Evolutionary conservation across 2,329 filamentous ascomycete species (phyloP).

Genomic region (Ophiostoma quercus): DNA sequence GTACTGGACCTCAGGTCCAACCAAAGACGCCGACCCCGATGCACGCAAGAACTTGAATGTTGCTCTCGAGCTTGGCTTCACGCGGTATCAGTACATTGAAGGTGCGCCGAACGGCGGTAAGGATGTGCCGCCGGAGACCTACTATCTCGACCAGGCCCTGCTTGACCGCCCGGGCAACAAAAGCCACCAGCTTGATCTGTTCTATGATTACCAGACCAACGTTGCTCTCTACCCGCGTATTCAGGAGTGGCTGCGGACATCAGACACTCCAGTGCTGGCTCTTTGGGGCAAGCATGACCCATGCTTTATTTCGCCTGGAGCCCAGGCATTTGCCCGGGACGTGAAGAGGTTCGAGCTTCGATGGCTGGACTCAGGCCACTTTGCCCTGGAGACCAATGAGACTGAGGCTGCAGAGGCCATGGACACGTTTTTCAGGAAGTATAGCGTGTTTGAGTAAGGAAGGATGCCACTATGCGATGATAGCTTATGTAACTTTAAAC

Average conservation of each 20-base stretch:
- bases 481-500: not conserved
- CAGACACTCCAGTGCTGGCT: slow-evolving; percentile 47
- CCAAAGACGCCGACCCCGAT: slow-evolving; percentile 20
- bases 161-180: slow-evolving; percentile 44
- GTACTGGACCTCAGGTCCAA: slow-evolving; percentile 42
- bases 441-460: slow-evolving; percentile 27
- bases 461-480: not conserved
- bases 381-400: slow-evolving; percentile 42
- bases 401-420: slow-evolving; percentile 31
- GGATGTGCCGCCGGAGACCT: slow-evolving; percentile 42
- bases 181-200: slow-evolving; percentile 52
- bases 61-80: slow-evolving; percentile 38
- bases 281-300: slow-evolving; percentile 55
- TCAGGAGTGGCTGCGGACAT: slow-evolving; percentile 50
- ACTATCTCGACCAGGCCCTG: slow-evolving; percentile 48
- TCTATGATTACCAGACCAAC: slow-evolving; percentile 54
- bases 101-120: slow-evolving; percentile 35
- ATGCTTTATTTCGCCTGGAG: slow-evolving; percentile 47
- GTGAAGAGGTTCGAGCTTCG: slow-evolving; percentile 43
- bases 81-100: slow-evolving; percentile 42
- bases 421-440: slow-evolving; percentile 31
- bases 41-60: slow-evolving; percentile 35
- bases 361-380: slow-evolving; percentile 53
- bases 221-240: slow-evolving; percentile 49
- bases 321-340: slow-evolving; percentile 50